Base-by-base conservation (phyloP, 306 rosid genomes). In the Rosa chinensis region DNA sequence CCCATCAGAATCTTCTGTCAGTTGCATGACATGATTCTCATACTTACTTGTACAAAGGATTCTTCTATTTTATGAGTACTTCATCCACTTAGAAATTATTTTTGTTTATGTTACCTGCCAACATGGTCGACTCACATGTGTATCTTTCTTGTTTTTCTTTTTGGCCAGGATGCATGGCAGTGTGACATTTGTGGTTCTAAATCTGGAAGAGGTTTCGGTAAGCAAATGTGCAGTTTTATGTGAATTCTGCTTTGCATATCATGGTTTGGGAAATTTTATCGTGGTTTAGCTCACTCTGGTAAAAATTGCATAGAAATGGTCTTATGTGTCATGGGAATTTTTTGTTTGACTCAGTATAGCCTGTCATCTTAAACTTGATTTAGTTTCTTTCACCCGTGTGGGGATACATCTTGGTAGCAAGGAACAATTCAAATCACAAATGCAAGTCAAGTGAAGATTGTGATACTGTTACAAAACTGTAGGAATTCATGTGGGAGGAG, bases 201-300 rank as follows among this genome's bases (percentile, higher is more conserved):
- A 89, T 96, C 99, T 79, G 99, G 99, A 88, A 88, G 91, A 88
- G 99, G 99, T 48, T 96, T 96, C 86, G 97, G 99, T 96, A 88
- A 89, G 94, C 78, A 75, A 35, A 35, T 67, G 1, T 66, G 44
- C 10, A 6, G 1, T 64, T 39, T 32, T 9, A 4, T 63, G 21
- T 32, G 10, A 66, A 40, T 39, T 56, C 1, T 13, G 56, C 10
- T 59, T 25, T 42, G 25, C 70, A 4, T 74, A 1, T 37, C 48
- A 20, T 18, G 72, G 72, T 67, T 40, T 8, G 6, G 48, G 5
- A 17, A 39, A 18, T 66, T 2, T 17, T 39, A 35, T 39, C 20
- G 14, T 66, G 44, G 45, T 7, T 16, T 35, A 14, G 12, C 14
- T 2, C 5, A 8, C 48, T 39, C 48, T 66, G 25, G 14, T 66